phyloP scores from a whole-genome alignment of 805 yeast genomes.

The Sungouiella thailandica region DNA sequence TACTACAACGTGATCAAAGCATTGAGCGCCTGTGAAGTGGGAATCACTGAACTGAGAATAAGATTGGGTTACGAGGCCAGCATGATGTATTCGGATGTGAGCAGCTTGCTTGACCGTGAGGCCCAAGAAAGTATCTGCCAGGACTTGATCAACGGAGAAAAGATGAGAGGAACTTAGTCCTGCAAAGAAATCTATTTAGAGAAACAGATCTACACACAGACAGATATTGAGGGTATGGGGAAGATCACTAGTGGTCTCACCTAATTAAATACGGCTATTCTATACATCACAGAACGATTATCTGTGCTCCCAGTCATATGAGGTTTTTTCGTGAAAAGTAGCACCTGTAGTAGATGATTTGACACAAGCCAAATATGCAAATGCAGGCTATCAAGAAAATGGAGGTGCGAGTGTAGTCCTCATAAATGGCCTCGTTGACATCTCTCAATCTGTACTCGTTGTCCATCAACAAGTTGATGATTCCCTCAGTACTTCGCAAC shows the following conservation, averaged over 20 bases:
- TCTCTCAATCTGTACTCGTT: slow-evolving; percentile 33
- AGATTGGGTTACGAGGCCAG: slow-evolving; percentile 86
- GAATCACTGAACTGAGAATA: slow-evolving; percentile 78
- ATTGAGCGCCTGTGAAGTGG: slow-evolving; percentile 77
- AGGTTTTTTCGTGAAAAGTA: slow-evolving; percentile 25
- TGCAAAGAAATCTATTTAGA: too few species aligned
- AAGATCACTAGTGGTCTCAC: too few species aligned
- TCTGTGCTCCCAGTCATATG: too few species aligned
- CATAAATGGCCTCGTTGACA: slow-evolving; percentile 34
- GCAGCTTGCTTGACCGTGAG: slow-evolving; percentile 57
- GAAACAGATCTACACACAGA: too few species aligned
- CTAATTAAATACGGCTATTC: too few species aligned
- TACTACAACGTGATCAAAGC: slow-evolving; percentile 83
- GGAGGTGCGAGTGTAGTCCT: slow-evolving; percentile 28
- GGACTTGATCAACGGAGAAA: slow-evolving; percentile 66
- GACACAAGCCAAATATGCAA: slow-evolving; percentile 25
- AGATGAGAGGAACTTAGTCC: slow-evolving; percentile 55
- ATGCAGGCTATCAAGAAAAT: slow-evolving; percentile 24
- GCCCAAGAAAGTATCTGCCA: slow-evolving; percentile 69
- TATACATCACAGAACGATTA: too few species aligned
- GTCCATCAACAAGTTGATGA: slow-evolving; percentile 24
- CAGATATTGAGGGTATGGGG: too few species aligned
- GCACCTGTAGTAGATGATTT: slow-evolving; percentile 25
- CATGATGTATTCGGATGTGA: slow-evolving; percentile 55
- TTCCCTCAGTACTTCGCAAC: slow-evolving; percentile 23